Evolutionary conservation across 805 yeast genomes (phyloP).

Genomic region (Starmerella stellata): DNA sequence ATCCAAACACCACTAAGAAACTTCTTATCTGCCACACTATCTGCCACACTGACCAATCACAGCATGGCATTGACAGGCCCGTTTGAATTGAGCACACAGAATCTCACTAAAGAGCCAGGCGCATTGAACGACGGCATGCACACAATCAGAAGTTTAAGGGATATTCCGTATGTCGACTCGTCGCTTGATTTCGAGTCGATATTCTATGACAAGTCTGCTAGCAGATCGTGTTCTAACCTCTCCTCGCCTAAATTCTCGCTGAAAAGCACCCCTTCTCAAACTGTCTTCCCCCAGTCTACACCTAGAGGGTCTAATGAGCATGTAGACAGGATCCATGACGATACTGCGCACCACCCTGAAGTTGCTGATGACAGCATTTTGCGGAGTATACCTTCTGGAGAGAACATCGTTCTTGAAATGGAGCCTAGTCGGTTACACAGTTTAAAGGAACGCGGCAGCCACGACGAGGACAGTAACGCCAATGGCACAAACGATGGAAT

Average conservation of each 20-base stretch:
- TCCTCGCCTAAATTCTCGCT: background rate
- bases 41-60: too few relatives aligned
- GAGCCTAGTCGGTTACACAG: too few relatives aligned
- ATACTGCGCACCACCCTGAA: too few relatives aligned
- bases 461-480: too few relatives aligned
- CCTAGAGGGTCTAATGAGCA: too few relatives aligned
- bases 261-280: background rate
- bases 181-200: slow-evolving; percentile 8
- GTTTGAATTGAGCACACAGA: background rate
- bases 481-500: too few relatives aligned
- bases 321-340: too few relatives aligned
- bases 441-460: too few relatives aligned
- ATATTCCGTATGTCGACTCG: slow-evolving; percentile 17
- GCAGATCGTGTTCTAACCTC: background rate
- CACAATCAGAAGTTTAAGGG: slow-evolving; percentile 16
- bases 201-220: background rate
- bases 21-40: too few relatives aligned
- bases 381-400: background rate
- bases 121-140: slow-evolving; percentile 1
- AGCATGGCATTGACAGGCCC: background rate
- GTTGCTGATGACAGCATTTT: background rate
- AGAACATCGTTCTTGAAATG: background rate
- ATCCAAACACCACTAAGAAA: too few relatives aligned
- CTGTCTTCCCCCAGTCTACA: background rate
- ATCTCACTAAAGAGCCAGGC: background rate